Base-by-base conservation (phyloP, 306 rosid species). In the Vicia villosa region DNA sequence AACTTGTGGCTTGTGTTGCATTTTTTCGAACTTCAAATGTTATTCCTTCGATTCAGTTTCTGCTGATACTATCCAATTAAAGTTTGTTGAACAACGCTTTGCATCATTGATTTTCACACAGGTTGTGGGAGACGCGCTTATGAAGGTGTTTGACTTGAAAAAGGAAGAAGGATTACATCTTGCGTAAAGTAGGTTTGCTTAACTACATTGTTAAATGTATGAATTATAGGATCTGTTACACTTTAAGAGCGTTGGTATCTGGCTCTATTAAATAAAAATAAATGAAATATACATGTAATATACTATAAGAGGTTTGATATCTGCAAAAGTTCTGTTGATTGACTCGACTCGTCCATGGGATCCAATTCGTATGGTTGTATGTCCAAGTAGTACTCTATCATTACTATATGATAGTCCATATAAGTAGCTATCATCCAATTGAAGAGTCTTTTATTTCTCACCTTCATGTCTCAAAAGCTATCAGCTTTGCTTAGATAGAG, bases 91-190 rank as follows among this genome's bases (percentile, higher is more conserved):
- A 63, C 14, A 40, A 2, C 6, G 3, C 6, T 40, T 38, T 28
- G 15, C 68, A 20, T 40, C 13, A 7, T 38, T 63, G 51, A 1
- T 38, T 63, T 63, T 40, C 36, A 63, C 30, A 6, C 82, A 95
- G 97, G 99, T 70, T 26, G 92, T 91, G 36, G 99, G 91, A 77
- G 99, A 91, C 34, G 83, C 60, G 47, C 97, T 95, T 41, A 80
- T 86, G 87, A 87, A 85, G 82, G 79, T 91, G 69, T 91, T 95
- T 4, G 93, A 89, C 74, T 60, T 91, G 62, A 95, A 95, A 77
- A 84, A 89, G 1, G 92, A 95, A 73, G 96, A 95, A 74, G 86
- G 74, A n/a, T 56, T 91, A 88, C 95, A 87, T 70, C 50, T 81
- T 1, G 88, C 47, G 1, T 87, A 84, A 70, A 64, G 21, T 79